Conservation (phyloP, 306 rosid species). For the Cicer pinnatifidum region DNA sequence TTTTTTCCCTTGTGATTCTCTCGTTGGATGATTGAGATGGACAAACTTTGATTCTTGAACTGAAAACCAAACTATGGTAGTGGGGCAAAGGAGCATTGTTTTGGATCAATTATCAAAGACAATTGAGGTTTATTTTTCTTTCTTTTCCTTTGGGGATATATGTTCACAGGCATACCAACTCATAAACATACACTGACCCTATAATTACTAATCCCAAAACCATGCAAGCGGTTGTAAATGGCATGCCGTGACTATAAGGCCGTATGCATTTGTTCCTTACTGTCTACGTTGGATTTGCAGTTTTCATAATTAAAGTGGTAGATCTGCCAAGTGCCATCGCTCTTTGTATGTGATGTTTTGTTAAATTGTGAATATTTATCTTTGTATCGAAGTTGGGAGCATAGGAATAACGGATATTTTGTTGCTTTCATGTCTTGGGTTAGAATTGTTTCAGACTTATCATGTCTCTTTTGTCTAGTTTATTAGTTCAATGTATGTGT, state of each 20-base stretch:
- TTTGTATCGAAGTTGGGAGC: conserved; percentile 17
- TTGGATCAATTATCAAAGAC: conserved; percentile 5
- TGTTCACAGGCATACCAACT: background rate
- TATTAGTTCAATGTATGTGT: conserved; percentile 1
- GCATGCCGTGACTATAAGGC: background rate
- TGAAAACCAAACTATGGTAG: conserved; percentile 6
- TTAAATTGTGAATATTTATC: background rate
- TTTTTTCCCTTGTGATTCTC: background rate
- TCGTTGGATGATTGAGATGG: conserved; percentile 20
- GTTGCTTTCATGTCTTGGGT: conserved; percentile 12
- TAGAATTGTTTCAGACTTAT: conserved; percentile 3
- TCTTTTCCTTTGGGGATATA: background rate
- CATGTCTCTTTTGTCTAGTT: conserved; percentile 14
- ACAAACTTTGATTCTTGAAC: conserved; percentile 26
- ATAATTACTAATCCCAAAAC: conserved; percentile 5
- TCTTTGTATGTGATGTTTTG: background rate
- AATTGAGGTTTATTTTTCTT: background rate
- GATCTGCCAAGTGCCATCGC: conserved; percentile 3
- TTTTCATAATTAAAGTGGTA: background rate
- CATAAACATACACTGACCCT: conserved; percentile 5
- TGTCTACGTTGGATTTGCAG: conserved; percentile 3
- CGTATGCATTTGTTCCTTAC: background rate
- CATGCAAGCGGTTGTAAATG: conserved; percentile 1
- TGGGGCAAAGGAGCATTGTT: conserved; percentile 6
- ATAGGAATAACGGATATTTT: background rate